These are phyloP conservation scores for Mycothermus thermophilus DNA, from an alignment of 495 filamentous ascomycete genomes.

Conservation along the genomic window DNA sequence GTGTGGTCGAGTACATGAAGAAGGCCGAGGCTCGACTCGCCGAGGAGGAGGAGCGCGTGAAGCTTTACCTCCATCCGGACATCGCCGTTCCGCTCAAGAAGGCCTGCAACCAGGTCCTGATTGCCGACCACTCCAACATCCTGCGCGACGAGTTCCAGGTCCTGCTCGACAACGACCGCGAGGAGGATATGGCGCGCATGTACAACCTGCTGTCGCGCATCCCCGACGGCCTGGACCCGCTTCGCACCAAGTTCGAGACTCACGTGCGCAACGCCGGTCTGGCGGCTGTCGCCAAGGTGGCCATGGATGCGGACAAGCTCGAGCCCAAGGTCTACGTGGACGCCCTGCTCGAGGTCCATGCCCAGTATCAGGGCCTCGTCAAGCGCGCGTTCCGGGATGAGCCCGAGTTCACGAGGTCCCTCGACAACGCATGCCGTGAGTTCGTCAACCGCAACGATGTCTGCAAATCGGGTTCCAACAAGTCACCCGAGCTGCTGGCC, in stretches of 20 bases:
- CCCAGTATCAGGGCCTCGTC: conserved; percentile 80
- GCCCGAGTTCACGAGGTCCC: conserved; percentile 88
- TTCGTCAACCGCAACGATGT: conserved; percentile 96
- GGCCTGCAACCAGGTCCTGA: conserved; percentile 75
- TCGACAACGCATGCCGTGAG: conserved; percentile 94
- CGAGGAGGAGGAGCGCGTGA: conserved; percentile 90
- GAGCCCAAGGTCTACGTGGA: conserved; percentile 97
- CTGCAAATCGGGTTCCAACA: conserved; percentile 80
- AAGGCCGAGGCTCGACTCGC: conserved; percentile 86
- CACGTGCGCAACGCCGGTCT: conserved; percentile 85
- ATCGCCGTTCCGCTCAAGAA: conserved; percentile 74
- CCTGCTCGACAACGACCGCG: conserved; percentile 85
- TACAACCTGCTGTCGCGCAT: conserved; percentile 85
- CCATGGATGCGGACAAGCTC: conserved; percentile 73
- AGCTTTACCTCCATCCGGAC: conserved; percentile 80
- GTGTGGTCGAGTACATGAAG: conserved; percentile 99
- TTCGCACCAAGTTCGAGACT: conserved; percentile 76
- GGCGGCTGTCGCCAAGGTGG: conserved; percentile 80
- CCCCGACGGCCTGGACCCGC: conserved; percentile 79
- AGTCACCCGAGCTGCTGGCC: conserved; percentile 85
- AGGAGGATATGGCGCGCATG: conserved; percentile 93
- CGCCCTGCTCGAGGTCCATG: conserved; percentile 85
- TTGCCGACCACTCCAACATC: conserved; percentile 68
- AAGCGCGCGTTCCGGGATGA: conserved; percentile 89
- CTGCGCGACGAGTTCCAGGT: conserved; percentile 93